Conservation (phyloP, 202 grass and related monocot genomes). For the Eragrostis tef region DNA sequence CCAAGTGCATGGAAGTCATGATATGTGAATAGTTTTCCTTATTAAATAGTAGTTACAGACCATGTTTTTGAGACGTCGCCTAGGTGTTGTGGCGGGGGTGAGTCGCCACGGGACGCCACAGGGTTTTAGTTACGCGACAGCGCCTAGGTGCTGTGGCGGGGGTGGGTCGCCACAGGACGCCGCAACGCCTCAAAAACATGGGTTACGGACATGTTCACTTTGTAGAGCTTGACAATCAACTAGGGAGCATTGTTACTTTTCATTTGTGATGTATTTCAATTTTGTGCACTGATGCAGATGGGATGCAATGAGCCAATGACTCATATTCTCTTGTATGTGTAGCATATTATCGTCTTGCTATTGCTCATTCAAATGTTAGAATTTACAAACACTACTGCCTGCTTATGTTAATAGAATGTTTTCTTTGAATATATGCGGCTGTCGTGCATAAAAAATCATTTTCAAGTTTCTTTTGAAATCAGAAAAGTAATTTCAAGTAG, state of each 20-base stretch:
- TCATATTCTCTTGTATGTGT: constrained; percentile 23
- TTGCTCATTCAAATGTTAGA: constrained; percentile 26
- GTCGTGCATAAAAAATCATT: background rate
- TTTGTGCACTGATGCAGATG: constrained; percentile 9
- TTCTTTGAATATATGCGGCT: background rate
- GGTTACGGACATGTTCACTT: constrained; percentile 24
- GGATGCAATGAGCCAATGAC: background rate
- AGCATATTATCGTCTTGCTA: background rate
- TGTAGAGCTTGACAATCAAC: constrained; percentile 36
- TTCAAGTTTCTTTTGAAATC: constrained; percentile 54
- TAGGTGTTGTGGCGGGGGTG: too few species aligned
- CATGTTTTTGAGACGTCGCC: too few species aligned
- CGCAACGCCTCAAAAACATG: too few species aligned
- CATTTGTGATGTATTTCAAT: constrained; percentile 22
- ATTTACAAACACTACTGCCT: constrained; percentile 7
- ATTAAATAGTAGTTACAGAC: background rate
- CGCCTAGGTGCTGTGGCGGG: too few species aligned
- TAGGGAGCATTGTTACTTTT: constrained; percentile 30
- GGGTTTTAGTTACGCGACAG: too few species aligned
- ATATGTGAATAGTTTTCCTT: constrained; percentile 27
- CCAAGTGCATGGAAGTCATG: background rate
- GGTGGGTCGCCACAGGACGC: too few species aligned
- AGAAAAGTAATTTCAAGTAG: constrained; percentile 28
- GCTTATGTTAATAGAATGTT: constrained; percentile 26
- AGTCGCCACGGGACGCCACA: too few species aligned